A percentile compares a stretch with the other conserved stretches of the same genome.
Conservation (phyloP, 768 basidiomycete species). For the Boletus rubropictus region DNA sequence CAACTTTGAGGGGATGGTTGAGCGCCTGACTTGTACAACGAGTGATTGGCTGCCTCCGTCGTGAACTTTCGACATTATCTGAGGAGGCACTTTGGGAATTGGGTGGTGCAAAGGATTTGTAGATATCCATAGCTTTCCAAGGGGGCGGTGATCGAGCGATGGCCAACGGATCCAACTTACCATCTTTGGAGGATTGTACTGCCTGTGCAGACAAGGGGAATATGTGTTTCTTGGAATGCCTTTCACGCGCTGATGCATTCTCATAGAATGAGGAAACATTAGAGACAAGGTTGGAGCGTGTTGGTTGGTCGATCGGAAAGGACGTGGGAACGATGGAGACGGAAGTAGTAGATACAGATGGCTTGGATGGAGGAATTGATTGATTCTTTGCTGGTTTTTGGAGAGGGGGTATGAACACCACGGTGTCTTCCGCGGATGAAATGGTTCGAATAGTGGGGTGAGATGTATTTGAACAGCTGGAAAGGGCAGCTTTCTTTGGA, state of each 20-base stretch:
- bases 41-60: background rate
- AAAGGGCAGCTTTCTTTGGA: background rate
- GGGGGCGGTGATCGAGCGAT: conserved; percentile 25
- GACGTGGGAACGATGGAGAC: background rate
- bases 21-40: conserved; percentile 4
- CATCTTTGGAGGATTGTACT: conserved; percentile 10
- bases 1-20: conserved; percentile 11
- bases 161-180: conserved; percentile 21
- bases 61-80: background rate
- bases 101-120: background rate
- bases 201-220: conserved; percentile 20
- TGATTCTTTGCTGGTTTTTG: conserved; percentile 1
- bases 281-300: background rate
- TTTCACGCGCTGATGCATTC: background rate
- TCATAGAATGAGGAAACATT: conserved; percentile 19
- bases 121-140: conserved; percentile 16
- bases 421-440: conserved; percentile 7
- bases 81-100: background rate
- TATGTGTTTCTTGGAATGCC: background rate
- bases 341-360: background rate
- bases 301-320: background rate
- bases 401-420: conserved; percentile 19
- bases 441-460: conserved; percentile 1
- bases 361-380: background rate
- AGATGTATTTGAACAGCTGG: background rate